Base-by-base conservation (phyloP, 1,139 yeast species). In the Candida neerlandica region DNA sequence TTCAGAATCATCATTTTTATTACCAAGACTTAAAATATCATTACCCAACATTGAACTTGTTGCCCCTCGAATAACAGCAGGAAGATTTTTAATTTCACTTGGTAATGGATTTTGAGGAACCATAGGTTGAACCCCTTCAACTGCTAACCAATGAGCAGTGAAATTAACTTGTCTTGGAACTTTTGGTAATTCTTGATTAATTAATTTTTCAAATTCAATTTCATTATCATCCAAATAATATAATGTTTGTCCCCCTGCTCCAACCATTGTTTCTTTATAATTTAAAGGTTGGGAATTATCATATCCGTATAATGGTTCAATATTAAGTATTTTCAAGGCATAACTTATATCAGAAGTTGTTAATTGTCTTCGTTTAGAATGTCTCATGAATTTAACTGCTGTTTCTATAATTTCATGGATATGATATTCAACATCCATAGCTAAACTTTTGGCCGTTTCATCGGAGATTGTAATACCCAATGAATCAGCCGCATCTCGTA, bases 341-440 rank as follows among this genome's bases (percentile, higher is more conserved):
- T 87, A 80, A 52, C 86, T 83, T 41, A 95, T 82, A 66, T 95
- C 99, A 44, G 80, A 78, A 0, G 97, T 89, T 34, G 91, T 85
- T 39, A 95, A 72, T 0, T 88, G 80, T 55, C 89, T 88, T 45
- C 98, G 73, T 66, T 92, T 92, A 34, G 96, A 85, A 66, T 95
- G 97, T 60, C 97, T 81, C 95, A 94, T 95, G 68, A 94, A 92
- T 67, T 94, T 95, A 51, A 88, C 84, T 19, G 99, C 98, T 53
- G 95, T 96, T 67, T 94, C 98, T 51, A 94, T 75, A 43, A 95
- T 89, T 69, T 95, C 99, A 65, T 94, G 95, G 55, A 95, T 90
- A 56, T 99, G 81, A 65, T 95, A 95, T 70, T 95, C 99, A 29
- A 94, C 96, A 67, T 95, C 99, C 99, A 95, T 94, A 5, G 99